phyloP scores from a whole-genome alignment of 116 monocot species.

The Dioscorea cayenensis region DNA sequence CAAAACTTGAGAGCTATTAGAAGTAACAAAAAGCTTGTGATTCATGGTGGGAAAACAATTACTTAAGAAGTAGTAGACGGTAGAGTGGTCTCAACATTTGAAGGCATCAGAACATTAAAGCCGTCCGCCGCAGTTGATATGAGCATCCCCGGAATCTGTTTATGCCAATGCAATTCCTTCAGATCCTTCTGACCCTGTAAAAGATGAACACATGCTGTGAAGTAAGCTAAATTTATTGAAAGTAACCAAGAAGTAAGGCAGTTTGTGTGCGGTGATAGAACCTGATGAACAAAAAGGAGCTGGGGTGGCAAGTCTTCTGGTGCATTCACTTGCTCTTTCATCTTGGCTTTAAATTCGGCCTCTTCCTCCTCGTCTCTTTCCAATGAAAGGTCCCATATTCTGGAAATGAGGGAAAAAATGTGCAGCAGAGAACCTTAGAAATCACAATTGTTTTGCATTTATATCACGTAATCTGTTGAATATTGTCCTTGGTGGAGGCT shows the following conservation, averaged over 20 bases:
- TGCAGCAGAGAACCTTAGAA: neutral
- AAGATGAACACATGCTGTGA: neutral
- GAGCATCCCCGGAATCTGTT: constrained; percentile 89
- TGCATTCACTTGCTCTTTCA: constrained; percentile 79
- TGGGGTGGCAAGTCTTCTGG: constrained; percentile 92
- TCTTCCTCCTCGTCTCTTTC: constrained; percentile 97
- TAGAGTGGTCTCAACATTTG: constrained; percentile 69
- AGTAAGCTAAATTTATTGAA: neutral
- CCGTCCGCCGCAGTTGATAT: constrained; percentile 80
- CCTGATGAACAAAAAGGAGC: constrained; percentile 99
- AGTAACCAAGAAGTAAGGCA: too few relatives aligned
- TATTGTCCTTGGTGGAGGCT: constrained; percentile 1
- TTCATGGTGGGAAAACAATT: neutral
- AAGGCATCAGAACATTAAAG: constrained; percentile 86
- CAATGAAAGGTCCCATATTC: constrained; percentile 94
- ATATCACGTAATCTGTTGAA: neutral
- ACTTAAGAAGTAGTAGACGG: constrained; percentile 23
- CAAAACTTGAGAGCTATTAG: too few relatives aligned
- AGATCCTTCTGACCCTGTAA: constrained; percentile 84
- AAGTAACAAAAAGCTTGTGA: too few relatives aligned
- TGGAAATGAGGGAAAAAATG: constrained; percentile 12
- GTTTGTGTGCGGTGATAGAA: neutral
- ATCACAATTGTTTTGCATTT: neutral
- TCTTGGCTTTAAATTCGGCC: constrained; percentile 76
- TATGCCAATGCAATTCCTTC: constrained; percentile 95